These are phyloP conservation scores for Ophiobolus disseminans DNA, from an alignment of 2,329 filamentous ascomycete genomes.

Conservation along the genomic window DNA sequence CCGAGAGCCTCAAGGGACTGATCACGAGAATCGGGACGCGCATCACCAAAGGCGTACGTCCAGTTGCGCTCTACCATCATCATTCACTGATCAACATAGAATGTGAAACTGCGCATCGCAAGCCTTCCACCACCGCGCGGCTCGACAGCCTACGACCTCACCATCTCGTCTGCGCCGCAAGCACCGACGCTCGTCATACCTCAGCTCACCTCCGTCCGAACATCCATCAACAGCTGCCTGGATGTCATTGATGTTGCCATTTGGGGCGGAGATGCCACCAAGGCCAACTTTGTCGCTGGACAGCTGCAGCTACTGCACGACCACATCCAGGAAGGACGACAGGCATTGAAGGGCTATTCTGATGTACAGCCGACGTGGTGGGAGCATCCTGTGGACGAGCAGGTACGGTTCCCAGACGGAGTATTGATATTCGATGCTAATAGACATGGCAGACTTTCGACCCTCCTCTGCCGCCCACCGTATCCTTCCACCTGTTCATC, in stretches of 20 bases:
- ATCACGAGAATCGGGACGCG: slow-evolving; percentile 89
- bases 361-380: slow-evolving; percentile 62
- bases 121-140: slow-evolving; percentile 67
- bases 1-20: slow-evolving; percentile 90
- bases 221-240: slow-evolving; percentile 81
- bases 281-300: slow-evolving; percentile 64
- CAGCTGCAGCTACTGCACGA: slow-evolving; percentile 66
- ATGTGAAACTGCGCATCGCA: slow-evolving; percentile 77
- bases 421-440: slow-evolving; percentile 1
- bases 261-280: slow-evolving; percentile 70
- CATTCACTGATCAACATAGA: slow-evolving; percentile 54
- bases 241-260: slow-evolving; percentile 82
- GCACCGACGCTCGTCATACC: slow-evolving; percentile 68
- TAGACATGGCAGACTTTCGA: slow-evolving; percentile 59
- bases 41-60: slow-evolving; percentile 84
- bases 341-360: slow-evolving; percentile 63
- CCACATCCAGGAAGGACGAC: slow-evolving; percentile 67
- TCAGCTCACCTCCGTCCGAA: slow-evolving; percentile 74
- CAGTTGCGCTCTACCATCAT: neutral
- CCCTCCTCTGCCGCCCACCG: slow-evolving; percentile 66
- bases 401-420: slow-evolving; percentile 53
- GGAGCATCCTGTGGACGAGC: slow-evolving; percentile 62
- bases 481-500: slow-evolving; percentile 73
- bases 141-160: slow-evolving; percentile 58
- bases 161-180: slow-evolving; percentile 60